Evolutionary conservation across 169 alveolate genomes (phyloP), one percentile per base, ranked within the genome.

Genomic region (Plasmodium vinckei): DNA sequence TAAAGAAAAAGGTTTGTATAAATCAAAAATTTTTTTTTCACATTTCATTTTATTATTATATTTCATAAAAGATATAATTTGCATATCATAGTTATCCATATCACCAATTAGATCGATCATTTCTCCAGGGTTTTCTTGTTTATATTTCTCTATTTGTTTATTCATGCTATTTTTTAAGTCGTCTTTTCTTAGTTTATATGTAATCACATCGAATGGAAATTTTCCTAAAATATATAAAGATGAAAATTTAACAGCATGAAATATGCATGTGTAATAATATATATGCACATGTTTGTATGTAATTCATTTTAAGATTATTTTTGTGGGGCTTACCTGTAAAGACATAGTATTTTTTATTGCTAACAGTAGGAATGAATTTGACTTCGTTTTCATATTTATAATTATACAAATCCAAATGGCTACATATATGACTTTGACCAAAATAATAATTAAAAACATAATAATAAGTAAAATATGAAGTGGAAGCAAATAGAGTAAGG

Each of bases 181-280:
- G n/a, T 79, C 89, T 56, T 65, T 79, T 23, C 89, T 54, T 46
- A 79, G 53, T 46, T 79, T 79, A 46, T 79, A 61, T 42, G 89
- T 79, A 53, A 79, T 65, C 15, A 79, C 89, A 23, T 79, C 89
- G 64, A 79, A 79, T 6, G 89, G 89, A 46, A 79, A 79, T 65
- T 79, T 79, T 0, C 89, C 89, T 79, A 25, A 53, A 54, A 46
- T 47, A 19, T 9, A 17, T 9, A 27, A 27, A 53, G 51, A 39
- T 5, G 15, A 61, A 19, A 72, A 51, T 51, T 19, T 10, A 47
- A 72, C 12, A 19, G 10, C 25, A 19, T 9, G 27, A 54, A 33
- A 0, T 33, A 5, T 27, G 42, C 7, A 33, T 33, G 42, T 33
- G 7, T 33, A 33, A 33, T 33, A 33, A 33, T 3, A 33, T 33